Evolutionary conservation across 1,139 yeast species (phyloP).

Genomic region (Zygotorulaspora mrakii): DNA sequence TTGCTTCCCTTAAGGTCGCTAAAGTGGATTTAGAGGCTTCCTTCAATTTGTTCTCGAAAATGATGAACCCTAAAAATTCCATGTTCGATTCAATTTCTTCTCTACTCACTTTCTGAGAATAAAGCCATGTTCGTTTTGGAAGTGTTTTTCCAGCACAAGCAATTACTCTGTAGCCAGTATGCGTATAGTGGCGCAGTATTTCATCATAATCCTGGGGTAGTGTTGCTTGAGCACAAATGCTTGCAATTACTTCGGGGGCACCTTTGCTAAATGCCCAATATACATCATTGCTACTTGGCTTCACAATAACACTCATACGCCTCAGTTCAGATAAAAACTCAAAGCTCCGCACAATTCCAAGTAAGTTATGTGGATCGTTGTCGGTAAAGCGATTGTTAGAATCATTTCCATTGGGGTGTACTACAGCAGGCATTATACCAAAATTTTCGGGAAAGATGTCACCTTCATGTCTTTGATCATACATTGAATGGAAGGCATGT

Average conservation of each 20-base stretch:
- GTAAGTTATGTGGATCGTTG: slow-evolving; percentile 40
- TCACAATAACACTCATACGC: slow-evolving; percentile 82
- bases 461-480: slow-evolving; percentile 38
- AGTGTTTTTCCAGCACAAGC: slow-evolving; percentile 77
- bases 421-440: slow-evolving; percentile 46
- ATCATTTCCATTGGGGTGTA: slow-evolving; percentile 41
- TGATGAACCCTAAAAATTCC: slow-evolving; percentile 78
- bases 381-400: slow-evolving; percentile 30
- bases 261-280: slow-evolving; percentile 74
- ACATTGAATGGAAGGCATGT: slow-evolving; percentile 36
- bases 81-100: slow-evolving; percentile 64
- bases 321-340: slow-evolving; percentile 83
- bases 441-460: slow-evolving; percentile 41
- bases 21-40: slow-evolving; percentile 62
- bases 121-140: slow-evolving; percentile 43
- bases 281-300: slow-evolving; percentile 39
- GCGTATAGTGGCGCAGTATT: slow-evolving; percentile 77
- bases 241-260: slow-evolving; percentile 93
- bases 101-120: slow-evolving; percentile 47
- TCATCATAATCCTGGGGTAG: slow-evolving; percentile 75
- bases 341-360: slow-evolving; percentile 64
- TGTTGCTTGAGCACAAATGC: slow-evolving; percentile 65
- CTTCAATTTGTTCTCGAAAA: slow-evolving; percentile 88
- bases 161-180: slow-evolving; percentile 89
- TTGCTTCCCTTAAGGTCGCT: slow-evolving; percentile 54